Evolutionary conservation across 176 grass and related monocot species (phyloP).

Genomic region (Triticum monococcum): DNA sequence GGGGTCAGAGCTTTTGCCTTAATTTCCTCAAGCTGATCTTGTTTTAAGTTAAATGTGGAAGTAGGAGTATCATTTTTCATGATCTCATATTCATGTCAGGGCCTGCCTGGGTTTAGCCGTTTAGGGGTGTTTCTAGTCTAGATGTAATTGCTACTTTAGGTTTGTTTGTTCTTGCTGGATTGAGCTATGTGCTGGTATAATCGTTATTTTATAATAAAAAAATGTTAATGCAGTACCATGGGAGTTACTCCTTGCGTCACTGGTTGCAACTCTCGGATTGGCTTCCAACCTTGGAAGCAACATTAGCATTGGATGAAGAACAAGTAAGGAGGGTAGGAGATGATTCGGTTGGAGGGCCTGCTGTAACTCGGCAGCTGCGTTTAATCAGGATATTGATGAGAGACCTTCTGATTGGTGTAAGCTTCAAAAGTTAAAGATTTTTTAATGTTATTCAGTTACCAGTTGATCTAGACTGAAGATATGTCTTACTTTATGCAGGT

Average conservation of each 20-base stretch:
- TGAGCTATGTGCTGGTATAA: not conserved
- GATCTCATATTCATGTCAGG: constrained; percentile 26
- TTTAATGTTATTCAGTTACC: not conserved
- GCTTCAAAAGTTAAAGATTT: constrained; percentile 16
- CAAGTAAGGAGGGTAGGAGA: constrained; percentile 84
- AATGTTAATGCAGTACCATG: constrained; percentile 73
- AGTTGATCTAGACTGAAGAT: constrained; percentile 3
- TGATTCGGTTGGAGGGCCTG: constrained; percentile 77
- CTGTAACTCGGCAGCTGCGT: constrained; percentile 73
- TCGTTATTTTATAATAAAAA: not conserved
- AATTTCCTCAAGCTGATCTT: constrained; percentile 22
- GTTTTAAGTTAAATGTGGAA: not conserved
- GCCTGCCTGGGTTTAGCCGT: not conserved
- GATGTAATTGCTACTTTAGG: not conserved
- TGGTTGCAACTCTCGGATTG: constrained; percentile 94
- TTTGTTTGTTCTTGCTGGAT: not conserved
- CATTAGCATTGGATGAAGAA: constrained; percentile 79
- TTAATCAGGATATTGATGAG: constrained; percentile 95
- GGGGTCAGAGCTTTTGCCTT: constrained; percentile 52
- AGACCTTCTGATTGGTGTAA: constrained; percentile 97
- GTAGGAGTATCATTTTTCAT: constrained; percentile 22
- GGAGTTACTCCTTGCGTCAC: constrained; percentile 82
- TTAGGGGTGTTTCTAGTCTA: constrained; percentile 9
- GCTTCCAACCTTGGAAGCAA: constrained; percentile 89
- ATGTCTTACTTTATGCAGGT: constrained; percentile 50